A percentile compares a stretch with the other conserved stretches of the same genome.
phyloP scores from a whole-genome alignment of 495 filamentous ascomycete species.

The Penicillium riverlandense region DNA sequence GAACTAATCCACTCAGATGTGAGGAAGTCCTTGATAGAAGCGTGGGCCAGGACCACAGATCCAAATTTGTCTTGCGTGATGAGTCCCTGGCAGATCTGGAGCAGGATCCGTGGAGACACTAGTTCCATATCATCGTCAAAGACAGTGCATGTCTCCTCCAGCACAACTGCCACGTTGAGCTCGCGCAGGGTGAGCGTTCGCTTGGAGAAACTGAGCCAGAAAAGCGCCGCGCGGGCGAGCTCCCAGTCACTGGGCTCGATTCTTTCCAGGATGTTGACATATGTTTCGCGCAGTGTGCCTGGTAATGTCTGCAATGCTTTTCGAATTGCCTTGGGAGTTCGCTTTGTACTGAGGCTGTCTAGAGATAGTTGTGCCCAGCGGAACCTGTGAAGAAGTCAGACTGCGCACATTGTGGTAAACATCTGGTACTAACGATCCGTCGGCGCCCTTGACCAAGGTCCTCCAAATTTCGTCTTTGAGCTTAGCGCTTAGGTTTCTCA shows the following conservation, averaged over 20 bases:
- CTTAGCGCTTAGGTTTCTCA: slow-evolving; percentile 1
- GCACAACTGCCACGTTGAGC: slow-evolving; percentile 11
- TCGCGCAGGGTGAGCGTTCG: slow-evolving; percentile 3
- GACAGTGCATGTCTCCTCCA: slow-evolving; percentile 6
- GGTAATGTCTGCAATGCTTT: slow-evolving; percentile 9
- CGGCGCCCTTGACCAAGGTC: slow-evolving; percentile 6
- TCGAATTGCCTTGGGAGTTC: slow-evolving; percentile 13
- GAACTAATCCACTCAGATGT: slow-evolving; percentile 14
- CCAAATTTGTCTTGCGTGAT: slow-evolving; percentile 9
- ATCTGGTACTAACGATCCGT: slow-evolving; percentile 13
- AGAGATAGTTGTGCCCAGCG: slow-evolving; percentile 19
- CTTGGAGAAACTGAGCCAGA: slow-evolving; percentile 13
- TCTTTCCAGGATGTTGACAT: slow-evolving; percentile 10
- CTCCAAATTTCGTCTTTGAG: slow-evolving; percentile 10
- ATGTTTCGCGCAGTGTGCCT: slow-evolving; percentile 13
- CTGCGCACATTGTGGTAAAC: background rate
- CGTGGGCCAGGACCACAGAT: slow-evolving; percentile 10
- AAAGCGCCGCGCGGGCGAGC: slow-evolving; percentile 12
- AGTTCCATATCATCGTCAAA: slow-evolving; percentile 19
- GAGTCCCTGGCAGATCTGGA: slow-evolving; percentile 15
- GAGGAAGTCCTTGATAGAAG: slow-evolving; percentile 15
- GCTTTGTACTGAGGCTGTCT: slow-evolving; percentile 11
- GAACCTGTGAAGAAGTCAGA: slow-evolving; percentile 5
- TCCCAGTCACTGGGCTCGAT: slow-evolving; percentile 6
- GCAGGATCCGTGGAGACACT: slow-evolving; percentile 13